These are phyloP conservation scores for Nymphaea thermarum DNA, from an alignment of 164 flowering plant genomes.

Conservation along the genomic window DNA sequence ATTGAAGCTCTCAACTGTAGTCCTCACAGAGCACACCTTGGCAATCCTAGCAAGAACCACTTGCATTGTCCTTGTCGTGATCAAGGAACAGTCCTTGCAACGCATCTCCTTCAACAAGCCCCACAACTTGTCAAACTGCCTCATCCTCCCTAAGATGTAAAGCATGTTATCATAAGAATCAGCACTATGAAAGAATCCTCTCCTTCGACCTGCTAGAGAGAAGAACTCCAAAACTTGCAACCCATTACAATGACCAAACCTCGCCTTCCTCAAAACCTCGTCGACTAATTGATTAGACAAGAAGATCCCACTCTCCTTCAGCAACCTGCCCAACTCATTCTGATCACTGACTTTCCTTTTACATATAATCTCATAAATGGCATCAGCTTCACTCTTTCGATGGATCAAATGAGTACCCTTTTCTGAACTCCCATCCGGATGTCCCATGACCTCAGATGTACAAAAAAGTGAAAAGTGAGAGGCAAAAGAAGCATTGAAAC, in stretches of 20 bases:
- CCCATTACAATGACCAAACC: conserved; percentile 72
- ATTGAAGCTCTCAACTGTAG: conserved; percentile 60
- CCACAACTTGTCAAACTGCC: conserved; percentile 52
- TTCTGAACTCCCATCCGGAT: not conserved
- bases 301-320: conserved; percentile 30
- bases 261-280: conserved; percentile 51
- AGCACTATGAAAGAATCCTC: conserved; percentile 53
- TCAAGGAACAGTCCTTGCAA: conserved; percentile 43
- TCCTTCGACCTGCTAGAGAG: conserved; percentile 24
- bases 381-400: not conserved
- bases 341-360: not conserved
- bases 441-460: not conserved
- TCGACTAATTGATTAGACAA: conserved; percentile 63
- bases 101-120: conserved; percentile 43
- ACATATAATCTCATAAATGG: not conserved
- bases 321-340: conserved; percentile 28
- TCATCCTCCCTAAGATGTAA: conserved; percentile 56
- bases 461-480: not conserved
- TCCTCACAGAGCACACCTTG: conserved; percentile 65
- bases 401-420: not conserved
- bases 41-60: conserved; percentile 69
- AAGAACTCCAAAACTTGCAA: conserved; percentile 57
- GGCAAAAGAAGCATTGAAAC: not conserved
- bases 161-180: conserved; percentile 66
- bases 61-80: conserved; percentile 47